Base-by-base conservation (phyloP, 2,329 filamentous ascomycete species). In the Aspergillus pseudonomiae region DNA sequence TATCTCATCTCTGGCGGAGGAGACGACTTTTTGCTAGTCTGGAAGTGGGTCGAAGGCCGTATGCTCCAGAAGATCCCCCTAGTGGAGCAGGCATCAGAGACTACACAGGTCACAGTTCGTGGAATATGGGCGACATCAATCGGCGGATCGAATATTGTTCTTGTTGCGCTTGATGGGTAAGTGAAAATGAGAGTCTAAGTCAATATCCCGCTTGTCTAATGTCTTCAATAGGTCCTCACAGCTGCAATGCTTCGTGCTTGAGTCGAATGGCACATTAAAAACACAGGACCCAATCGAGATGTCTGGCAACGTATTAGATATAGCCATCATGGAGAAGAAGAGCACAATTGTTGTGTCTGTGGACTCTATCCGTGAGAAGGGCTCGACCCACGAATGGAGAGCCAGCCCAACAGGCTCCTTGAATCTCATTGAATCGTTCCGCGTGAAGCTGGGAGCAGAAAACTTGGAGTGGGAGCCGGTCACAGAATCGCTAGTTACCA, bases 1-100 rank as follows among this genome's bases (percentile, higher is more conserved):
- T 69, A 90, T 1, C 84, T 99, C 34, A 80, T 98, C 36, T 96
- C 93, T 6, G 95, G 92, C 11, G 94, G 94, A 56, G 95, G 94
- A 4, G 94, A 98, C 71, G 83, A 89, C 63, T 85, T 89, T 67
- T 73, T 99, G 11, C 87, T 90, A 65, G 81, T 94, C 0, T 99
- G 94, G 94, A 84, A 94, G 66, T 99, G 94, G 94, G 79, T 80
- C 48, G 79, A 74, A 55, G 72, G 74, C 30, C 70, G 70, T 60
- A 64, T 77, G 12, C 65, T 77, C 32, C 75, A 77, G 24, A 74
- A 74, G 58, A 62, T 78, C 36, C 64, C 71, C 6, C 64, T 80
- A 41, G 62, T 67, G 19, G 63, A 72, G 4, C 60, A 71, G 9
- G 24, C 58, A 0, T 60, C 69, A 14, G 63, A 73, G 41, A 50